These are phyloP conservation scores for Cladophialophora chaetospira DNA, from an alignment of 2,329 filamentous ascomycete species.

Conservation along the genomic window DNA sequence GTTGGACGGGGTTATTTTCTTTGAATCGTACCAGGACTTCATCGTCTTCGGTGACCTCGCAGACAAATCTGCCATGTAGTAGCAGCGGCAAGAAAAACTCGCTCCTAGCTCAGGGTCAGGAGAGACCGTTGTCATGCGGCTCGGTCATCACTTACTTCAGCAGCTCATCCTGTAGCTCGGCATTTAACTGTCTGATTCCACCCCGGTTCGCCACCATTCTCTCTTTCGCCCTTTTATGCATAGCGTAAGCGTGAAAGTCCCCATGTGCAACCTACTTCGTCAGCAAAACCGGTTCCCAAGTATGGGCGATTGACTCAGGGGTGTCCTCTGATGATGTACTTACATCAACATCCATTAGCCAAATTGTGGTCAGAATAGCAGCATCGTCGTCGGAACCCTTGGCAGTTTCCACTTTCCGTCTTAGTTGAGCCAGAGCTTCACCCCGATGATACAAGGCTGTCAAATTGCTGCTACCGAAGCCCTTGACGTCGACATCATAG, in stretches of 20 bases:
- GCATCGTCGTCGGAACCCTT: conserved; percentile 23
- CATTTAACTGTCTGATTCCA: conserved; percentile 18
- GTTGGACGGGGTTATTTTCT: conserved; percentile 15
- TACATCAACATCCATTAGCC: conserved; percentile 27
- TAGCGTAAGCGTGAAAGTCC: conserved; percentile 21
- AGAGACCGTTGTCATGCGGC: too few relatives aligned
- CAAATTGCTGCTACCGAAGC: conserved; percentile 19
- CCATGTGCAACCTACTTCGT: conserved; percentile 14
- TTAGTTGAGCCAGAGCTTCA: conserved; percentile 21
- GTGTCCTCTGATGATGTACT: neutral
- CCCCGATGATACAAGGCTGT: conserved; percentile 23
- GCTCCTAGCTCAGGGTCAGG: conserved; percentile 10
- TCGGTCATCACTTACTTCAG: conserved; percentile 15
- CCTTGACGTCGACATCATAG: conserved; percentile 24
- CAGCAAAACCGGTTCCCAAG: neutral
- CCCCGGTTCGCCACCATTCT: conserved; percentile 22
- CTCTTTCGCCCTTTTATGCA: conserved; percentile 26
- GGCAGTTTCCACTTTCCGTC: conserved; percentile 17
- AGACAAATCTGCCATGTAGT: conserved; percentile 20
- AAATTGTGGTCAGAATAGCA: conserved; percentile 24
- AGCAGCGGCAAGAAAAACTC: conserved; percentile 25
- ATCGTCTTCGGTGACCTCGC: conserved; percentile 15
- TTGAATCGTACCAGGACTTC: conserved; percentile 24
- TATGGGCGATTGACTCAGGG: too few relatives aligned
- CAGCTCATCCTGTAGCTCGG: conserved; percentile 23